These are phyloP conservation scores for Musa balbisiana DNA, from an alignment of 202 grass and related monocot genomes.

Conservation along the genomic window DNA sequence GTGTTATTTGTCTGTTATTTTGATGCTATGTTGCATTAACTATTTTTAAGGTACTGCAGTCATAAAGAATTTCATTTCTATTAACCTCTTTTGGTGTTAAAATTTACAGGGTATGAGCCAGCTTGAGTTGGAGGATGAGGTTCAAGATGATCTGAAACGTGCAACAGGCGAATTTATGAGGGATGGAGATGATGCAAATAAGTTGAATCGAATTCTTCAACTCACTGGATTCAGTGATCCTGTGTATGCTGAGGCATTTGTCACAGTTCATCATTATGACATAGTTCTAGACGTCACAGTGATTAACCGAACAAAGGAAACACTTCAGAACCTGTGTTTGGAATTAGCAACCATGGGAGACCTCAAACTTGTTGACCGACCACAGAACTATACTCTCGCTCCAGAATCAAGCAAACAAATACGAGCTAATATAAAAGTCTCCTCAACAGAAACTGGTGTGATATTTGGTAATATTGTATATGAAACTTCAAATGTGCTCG, in stretches of 20 bases:
- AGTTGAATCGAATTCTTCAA: slow-evolving; percentile 64
- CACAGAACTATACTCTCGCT: slow-evolving; percentile 65
- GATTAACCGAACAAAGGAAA: slow-evolving; percentile 67
- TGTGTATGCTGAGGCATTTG: slow-evolving; percentile 74
- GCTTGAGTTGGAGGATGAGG: slow-evolving; percentile 76
- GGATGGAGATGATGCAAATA: slow-evolving; percentile 53
- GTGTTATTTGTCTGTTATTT: neutral
- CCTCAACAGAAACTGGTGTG: slow-evolving; percentile 67
- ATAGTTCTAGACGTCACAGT: slow-evolving; percentile 79
- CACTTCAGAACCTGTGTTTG: slow-evolving; percentile 79
- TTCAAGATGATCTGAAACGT: slow-evolving; percentile 76
- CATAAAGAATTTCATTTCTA: neutral
- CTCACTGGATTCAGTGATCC: slow-evolving; percentile 77
- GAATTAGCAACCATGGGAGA: slow-evolving; percentile 70
- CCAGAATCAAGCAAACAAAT: slow-evolving; percentile 66
- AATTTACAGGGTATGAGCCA: slow-evolving; percentile 70
- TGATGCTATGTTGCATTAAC: neutral
- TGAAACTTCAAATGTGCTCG: slow-evolving; percentile 70
- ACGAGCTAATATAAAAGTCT: slow-evolving; percentile 69
- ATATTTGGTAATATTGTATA: slow-evolving; percentile 72
- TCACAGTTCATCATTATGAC: slow-evolving; percentile 77
- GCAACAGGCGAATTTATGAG: slow-evolving; percentile 77
- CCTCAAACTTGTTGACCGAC: slow-evolving; percentile 61
- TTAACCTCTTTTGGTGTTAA: slow-evolving; percentile 7
- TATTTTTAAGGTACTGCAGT: neutral